Evolutionary conservation across 192 early-diverging fungal species (phyloP), one percentile per base, ranked within the genome.

Genomic region (Umbelopsis sp.): DNA sequence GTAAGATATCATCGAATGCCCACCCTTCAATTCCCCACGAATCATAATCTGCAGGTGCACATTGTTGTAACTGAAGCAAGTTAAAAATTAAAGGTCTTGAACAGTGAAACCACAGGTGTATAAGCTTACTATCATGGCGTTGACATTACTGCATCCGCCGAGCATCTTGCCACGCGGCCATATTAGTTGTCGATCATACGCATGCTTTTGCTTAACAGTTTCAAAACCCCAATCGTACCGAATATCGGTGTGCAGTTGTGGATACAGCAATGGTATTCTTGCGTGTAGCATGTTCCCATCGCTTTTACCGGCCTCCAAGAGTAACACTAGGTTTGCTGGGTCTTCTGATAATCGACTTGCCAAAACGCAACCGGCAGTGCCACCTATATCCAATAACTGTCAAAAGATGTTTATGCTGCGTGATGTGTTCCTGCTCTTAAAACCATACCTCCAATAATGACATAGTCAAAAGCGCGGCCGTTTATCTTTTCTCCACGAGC

Each of bases 181-280:
- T 27, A 61, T 61, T 12, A 61, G 30, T 12, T 61, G 27, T 61
- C 55, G 55, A n/a, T 61, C 55, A 33, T 61, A 18, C 13, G 55
- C 55, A n/a, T 61, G 30, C 30, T 61, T 61, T 35, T 61, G 55
- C 55, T 61, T 61, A 4, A 61, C 55, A 13, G 55, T 61, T 15
- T 22, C 25, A 8, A 61, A 27, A 11, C 27, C 55, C 55, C 55
- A 61, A 18, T 61, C 55, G 16, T 61, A 61, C 4, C 55, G 55
- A 35, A 25, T 13, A 35, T 61, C 55, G 4, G 27, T 25, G 15
- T 61, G 55, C 16, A 61, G 27, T 8, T 25, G 55, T 11, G 55
- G 55, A 35, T 61, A 61, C 27, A 61, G 30, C 55, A 61, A 35
- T 5, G 55, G 55, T 0, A 61, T 61, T 30, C 16, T 61, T 6